Conservation (phyloP, 73 alveolate species). For the Tetrahymena borealis region DNA sequence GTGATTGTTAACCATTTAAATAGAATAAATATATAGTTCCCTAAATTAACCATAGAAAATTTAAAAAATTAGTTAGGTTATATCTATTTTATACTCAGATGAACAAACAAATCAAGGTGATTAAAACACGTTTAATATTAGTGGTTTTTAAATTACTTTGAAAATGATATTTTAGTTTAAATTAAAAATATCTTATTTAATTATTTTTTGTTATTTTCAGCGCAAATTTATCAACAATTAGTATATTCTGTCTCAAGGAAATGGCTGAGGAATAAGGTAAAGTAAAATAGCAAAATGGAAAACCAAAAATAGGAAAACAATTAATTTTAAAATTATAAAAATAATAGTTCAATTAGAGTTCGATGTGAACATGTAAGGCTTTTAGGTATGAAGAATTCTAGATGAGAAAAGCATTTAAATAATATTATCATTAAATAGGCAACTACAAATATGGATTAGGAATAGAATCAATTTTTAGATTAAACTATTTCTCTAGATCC, state of each 20-base stretch:
- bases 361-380: not conserved
- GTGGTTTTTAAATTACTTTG: not conserved
- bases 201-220: not conserved
- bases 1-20: no score
- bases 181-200: not conserved
- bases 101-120: no score
- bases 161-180: not conserved
- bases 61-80: no score
- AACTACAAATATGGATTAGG: not conserved
- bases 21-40: no score
- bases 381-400: not conserved
- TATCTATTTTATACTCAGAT: no score
- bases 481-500: not conserved
- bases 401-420: not conserved
- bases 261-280: not conserved
- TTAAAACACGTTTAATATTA: not conserved
- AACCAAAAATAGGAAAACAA: not conserved
- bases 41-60: no score
- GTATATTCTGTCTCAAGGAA: not conserved
- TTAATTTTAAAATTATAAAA: not conserved
- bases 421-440: not conserved
- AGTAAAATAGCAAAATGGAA: not conserved
- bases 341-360: not conserved
- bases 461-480: not conserved
- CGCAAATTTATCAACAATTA: no score